phyloP scores from a whole-genome alignment of 2,329 filamentous ascomycete genomes.

The Paecilomyces niveus region DNA sequence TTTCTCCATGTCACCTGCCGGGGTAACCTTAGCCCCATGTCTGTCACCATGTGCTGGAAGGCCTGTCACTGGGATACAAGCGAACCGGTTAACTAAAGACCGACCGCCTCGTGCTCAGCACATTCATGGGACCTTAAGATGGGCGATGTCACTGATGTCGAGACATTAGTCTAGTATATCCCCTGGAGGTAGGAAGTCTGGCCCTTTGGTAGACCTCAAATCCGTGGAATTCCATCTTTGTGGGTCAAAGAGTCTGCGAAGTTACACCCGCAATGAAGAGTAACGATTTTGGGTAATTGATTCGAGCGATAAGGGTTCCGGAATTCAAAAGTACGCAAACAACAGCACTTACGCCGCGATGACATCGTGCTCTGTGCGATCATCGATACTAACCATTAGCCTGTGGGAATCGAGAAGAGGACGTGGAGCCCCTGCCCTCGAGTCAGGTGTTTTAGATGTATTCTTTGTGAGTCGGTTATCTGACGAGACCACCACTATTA shows the following conservation, averaged over 20 bases:
- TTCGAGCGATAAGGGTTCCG: background rate
- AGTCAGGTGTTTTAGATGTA: background rate
- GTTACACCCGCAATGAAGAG: background rate
- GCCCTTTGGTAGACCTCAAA: background rate
- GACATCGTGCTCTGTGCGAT: background rate
- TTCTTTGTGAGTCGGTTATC: background rate
- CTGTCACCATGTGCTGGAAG: background rate
- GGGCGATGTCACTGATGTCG: background rate
- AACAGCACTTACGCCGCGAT: background rate
- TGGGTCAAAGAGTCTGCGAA: background rate
- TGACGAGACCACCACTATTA: background rate
- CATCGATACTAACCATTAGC: background rate
- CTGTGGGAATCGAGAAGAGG: background rate
- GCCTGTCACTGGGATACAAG: background rate
- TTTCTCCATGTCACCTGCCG: background rate
- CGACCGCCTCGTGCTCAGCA: background rate
- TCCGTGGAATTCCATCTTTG: background rate
- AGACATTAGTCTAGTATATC: background rate
- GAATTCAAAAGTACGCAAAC: background rate
- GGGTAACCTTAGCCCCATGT: background rate
- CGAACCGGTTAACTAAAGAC: background rate
- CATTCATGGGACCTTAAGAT: background rate
- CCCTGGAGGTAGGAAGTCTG: background rate
- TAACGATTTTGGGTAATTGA: background rate
- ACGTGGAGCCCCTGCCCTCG: background rate